Percentiles rank a stretch among this genome's conserved stretches.
Conservation (phyloP, 2,329 filamentous ascomycete genomes). For the Scortechinia acanthostroma region DNA sequence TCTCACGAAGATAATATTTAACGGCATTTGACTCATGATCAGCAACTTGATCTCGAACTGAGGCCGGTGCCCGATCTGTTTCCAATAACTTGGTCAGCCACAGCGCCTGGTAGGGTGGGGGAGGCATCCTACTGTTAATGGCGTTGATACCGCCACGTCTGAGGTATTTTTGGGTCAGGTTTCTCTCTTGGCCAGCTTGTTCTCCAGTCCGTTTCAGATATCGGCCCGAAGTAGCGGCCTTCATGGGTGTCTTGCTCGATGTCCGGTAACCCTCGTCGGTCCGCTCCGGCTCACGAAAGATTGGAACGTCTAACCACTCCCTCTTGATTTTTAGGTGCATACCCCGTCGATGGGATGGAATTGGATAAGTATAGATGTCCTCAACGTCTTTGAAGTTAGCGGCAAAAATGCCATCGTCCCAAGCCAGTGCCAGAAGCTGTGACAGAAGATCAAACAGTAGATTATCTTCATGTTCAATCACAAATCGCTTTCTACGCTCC, state of each 20-base stretch:
- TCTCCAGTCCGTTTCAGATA: conserved; percentile 7
- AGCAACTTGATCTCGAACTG: conserved; percentile 10
- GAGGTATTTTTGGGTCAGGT: conserved; percentile 9
- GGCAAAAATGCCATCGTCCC: conserved; percentile 2
- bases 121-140: conserved; percentile 10
- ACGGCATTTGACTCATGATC: conserved; percentile 10
- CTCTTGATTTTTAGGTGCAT: conserved; percentile 5
- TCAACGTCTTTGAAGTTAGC: neutral
- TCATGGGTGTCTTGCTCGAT: conserved; percentile 5
- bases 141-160: conserved; percentile 8
- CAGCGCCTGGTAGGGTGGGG: neutral
- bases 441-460: neutral
- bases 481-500: neutral
- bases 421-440: neutral
- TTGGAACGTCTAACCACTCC: conserved; percentile 4
- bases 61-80: conserved; percentile 9
- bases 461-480: conserved; percentile 2
- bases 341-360: conserved; percentile 3
- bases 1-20: conserved; percentile 12
- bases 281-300: conserved; percentile 4
- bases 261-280: conserved; percentile 1
- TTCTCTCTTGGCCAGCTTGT: conserved; percentile 5
- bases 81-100: conserved; percentile 5
- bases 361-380: conserved; percentile 3
- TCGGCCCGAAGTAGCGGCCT: conserved; percentile 3